Percentiles rank a stretch among this genome's conserved stretches.
These are phyloP conservation scores for Apiospora rasikravindrae DNA, from an alignment of 2,329 filamentous ascomycete genomes.

Conservation along the genomic window DNA sequence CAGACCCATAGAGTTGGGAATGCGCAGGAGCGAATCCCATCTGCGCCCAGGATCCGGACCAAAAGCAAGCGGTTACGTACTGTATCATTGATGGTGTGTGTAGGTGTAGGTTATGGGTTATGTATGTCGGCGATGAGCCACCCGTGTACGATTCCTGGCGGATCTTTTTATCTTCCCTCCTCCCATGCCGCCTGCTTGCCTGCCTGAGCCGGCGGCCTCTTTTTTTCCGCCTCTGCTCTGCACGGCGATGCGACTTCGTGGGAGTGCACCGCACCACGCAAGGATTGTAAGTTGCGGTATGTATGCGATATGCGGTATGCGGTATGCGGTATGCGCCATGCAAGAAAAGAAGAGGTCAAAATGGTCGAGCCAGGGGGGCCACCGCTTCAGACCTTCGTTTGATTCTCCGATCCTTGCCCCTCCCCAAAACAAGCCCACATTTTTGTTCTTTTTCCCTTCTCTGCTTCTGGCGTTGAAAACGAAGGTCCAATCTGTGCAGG, in stretches of 20 bases:
- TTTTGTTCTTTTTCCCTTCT: constrained; percentile 16
- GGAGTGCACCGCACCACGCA: constrained; percentile 4
- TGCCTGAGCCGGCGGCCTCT: background rate
- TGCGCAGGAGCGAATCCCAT: constrained; percentile 10
- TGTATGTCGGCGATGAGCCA: background rate
- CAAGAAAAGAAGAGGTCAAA: background rate
- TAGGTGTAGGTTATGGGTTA: background rate
- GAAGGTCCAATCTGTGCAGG: background rate
- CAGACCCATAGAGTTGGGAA: constrained; percentile 10
- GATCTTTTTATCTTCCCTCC: constrained; percentile 2
- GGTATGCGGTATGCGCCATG: background rate
- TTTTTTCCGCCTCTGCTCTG: background rate
- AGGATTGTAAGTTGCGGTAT: constrained; percentile 15
- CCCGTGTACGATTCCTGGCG: background rate
- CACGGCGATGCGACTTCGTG: background rate
- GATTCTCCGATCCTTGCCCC: constrained; percentile 17
- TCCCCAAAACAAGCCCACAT: constrained; percentile 14
- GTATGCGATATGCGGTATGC: background rate
- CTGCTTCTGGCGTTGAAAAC: constrained; percentile 17
- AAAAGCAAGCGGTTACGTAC: constrained; percentile 9
- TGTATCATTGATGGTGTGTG: background rate
- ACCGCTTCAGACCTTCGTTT: constrained; percentile 11
- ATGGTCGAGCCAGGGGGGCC: background rate
- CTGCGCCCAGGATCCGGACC: constrained; percentile 11
- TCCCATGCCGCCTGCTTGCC: background rate